Conservation (phyloP, 345 rosid genomes). For the Brassica cretica region DNA sequence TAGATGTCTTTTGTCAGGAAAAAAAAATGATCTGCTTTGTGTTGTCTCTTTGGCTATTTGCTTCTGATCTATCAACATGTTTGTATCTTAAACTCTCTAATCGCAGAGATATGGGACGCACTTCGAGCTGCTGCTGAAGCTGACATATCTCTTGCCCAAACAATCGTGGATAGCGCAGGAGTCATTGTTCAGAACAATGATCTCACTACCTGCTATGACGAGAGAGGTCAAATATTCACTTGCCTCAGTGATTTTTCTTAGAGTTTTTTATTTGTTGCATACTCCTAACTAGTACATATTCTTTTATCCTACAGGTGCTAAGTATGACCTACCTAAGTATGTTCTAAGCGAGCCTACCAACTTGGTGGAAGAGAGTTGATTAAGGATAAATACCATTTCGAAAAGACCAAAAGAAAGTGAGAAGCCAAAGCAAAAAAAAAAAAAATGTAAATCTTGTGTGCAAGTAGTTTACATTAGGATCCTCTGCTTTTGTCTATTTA, state of each 20-base stretch:
- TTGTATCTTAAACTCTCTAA: not conserved
- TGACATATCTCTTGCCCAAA: conserved; percentile 70
- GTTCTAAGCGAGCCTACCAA: conserved; percentile 91
- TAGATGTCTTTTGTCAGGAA: not conserved
- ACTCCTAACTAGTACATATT: not conserved
- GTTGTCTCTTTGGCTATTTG: not conserved
- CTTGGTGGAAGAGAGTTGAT: conserved; percentile 59
- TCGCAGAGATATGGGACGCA: conserved; percentile 90
- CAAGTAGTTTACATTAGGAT: conserved; percentile 42
- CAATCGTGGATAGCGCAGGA: conserved; percentile 86
- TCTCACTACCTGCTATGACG: conserved; percentile 82
- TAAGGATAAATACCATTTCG: conserved; percentile 23
- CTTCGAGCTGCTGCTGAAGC: conserved; percentile 90
- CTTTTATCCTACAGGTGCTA: conserved; percentile 65
- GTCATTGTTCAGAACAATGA: conserved; percentile 79
- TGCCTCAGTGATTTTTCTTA: not conserved
- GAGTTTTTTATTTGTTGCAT: not conserved
- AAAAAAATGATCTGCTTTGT: not conserved
- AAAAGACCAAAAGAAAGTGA: conserved; percentile 1
- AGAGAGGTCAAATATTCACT: conserved; percentile 59
- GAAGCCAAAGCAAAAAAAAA: not conserved
- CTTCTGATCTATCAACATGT: conserved; percentile 6
- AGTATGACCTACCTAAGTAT: conserved; percentile 90
- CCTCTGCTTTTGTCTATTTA: conserved; percentile 36
- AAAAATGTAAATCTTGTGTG: conserved; percentile 37